Base-by-base conservation (phyloP, 108 stramenopile genomes). In the Nannochloropsis oceanica region DNA sequence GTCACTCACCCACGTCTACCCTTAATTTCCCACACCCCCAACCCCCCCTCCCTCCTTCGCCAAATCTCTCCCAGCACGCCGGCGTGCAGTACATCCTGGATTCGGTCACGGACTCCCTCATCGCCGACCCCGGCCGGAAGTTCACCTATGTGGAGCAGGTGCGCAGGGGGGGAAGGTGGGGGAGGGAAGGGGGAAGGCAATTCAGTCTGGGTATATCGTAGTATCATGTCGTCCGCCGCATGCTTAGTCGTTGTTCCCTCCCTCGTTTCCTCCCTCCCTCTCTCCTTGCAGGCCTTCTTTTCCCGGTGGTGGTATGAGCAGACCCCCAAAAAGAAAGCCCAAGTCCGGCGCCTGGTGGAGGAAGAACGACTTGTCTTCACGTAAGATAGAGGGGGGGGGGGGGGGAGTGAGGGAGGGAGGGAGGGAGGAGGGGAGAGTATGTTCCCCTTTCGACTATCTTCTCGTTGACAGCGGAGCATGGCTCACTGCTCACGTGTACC, bases 81-180 rank as follows among this genome's bases (percentile, higher is more conserved):
- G 90, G 91, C 44, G 98, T 99, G 25, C 85, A 92, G 9, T 92
- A 89, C 82, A 97, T 99, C 80, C 84, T 99, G 26, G 91, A 93
- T 84, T 90, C 93, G 14, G 92, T 94, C 25, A 90, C 94, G 1
- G 79, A 86, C 22, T 90, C 94, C 26, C 92, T 99, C 42, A 86
- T 89, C 43, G 82, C 90, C 86, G 88, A 95, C 81, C 93, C 93
- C 11, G 85, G 92, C 34, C 93, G 97, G 12, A 96, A 93, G n/a
- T 97, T 97, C 89, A 93, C 93, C 10, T 97, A 96, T 84, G 96
- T 96, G 34, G 98, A 99, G 90, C 87, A 87, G 79, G 95, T n/a
- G n/a, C n/a, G n/a, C n/a, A n/a, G n/a, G n/a, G n/a, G n/a, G n/a
- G n/a, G n/a, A n/a, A n/a, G n/a, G n/a, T n/a, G n/a, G n/a, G n/a